A percentile compares a stretch with the other conserved stretches of the same genome.
phyloP scores from a whole-genome alignment of 176 grass and related monocot species.

The Canna indica region DNA sequence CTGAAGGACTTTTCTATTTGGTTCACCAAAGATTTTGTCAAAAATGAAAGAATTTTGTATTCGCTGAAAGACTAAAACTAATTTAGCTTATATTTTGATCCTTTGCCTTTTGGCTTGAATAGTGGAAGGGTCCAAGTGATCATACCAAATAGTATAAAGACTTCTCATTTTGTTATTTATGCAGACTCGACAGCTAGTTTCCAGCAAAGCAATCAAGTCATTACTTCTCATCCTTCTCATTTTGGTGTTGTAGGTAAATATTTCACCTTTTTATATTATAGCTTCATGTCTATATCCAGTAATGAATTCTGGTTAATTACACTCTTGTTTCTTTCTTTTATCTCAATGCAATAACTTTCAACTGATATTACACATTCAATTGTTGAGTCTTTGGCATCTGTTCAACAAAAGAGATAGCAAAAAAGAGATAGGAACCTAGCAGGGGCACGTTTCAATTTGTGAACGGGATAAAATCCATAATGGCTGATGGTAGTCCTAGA shows the following conservation, averaged over 20 bases:
- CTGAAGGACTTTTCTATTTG: too few species aligned
- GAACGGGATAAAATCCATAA: conserved; percentile 3
- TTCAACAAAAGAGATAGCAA: conserved; percentile 21
- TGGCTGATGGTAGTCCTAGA: conserved; percentile 14
- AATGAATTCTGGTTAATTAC: neutral
- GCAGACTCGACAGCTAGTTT: neutral
- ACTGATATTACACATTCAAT: conserved; percentile 7
- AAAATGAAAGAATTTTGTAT: too few species aligned
- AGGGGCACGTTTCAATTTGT: conserved; percentile 7
- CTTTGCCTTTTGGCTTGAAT: too few species aligned
- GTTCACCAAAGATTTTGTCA: too few species aligned
- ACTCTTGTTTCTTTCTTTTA: neutral
- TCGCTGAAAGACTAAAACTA: too few species aligned
- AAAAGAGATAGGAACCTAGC: conserved; percentile 1
- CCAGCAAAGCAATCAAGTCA: neutral
- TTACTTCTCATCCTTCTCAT: neutral
- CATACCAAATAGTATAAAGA: too few species aligned
- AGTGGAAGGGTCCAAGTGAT: too few species aligned
- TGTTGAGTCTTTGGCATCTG: conserved; percentile 13
- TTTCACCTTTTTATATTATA: neutral
- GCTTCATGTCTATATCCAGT: neutral
- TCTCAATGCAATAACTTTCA: neutral
- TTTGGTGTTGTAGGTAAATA: neutral
- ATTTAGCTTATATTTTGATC: too few species aligned
- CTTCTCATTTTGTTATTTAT: too few species aligned